Conservation (phyloP, 1,284 basidiomycete species). For the Uromyces viciae-fabae region DNA sequence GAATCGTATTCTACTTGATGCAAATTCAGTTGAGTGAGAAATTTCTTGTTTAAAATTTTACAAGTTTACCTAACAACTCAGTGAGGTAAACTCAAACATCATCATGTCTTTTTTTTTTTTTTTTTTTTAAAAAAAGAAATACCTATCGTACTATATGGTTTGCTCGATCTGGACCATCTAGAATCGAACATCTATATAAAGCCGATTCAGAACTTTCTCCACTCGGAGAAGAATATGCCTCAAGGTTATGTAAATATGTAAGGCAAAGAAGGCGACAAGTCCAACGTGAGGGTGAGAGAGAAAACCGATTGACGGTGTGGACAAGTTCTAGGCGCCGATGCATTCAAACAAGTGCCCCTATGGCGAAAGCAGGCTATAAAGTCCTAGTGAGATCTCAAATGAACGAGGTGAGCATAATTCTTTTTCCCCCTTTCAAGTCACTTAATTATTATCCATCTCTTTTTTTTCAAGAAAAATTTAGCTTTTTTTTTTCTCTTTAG, state of each 20-base stretch:
- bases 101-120: not conserved
- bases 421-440: too few species aligned
- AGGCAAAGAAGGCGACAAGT: constrained; percentile 52
- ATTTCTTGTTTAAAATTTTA: too few species aligned
- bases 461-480: not conserved
- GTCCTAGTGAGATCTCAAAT: constrained; percentile 41
- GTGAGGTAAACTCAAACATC: not conserved
- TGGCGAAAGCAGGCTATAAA: constrained; percentile 44
- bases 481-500: constrained; percentile 59
- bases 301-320: constrained; percentile 65
- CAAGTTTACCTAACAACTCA: too few species aligned
- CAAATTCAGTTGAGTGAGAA: constrained; percentile 45
- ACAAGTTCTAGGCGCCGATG: constrained; percentile 87
- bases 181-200: constrained; percentile 98
- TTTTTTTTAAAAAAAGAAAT: constrained; percentile 20
- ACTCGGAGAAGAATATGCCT: constrained; percentile 90
- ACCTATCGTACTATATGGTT: constrained; percentile 44
- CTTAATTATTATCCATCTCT: not conserved
- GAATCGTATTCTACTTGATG: constrained; percentile 69
- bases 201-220: constrained; percentile 95
- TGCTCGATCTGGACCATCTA: constrained; percentile 48
- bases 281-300: constrained; percentile 46
- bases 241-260: constrained; percentile 57
- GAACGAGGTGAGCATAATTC: constrained; percentile 38
- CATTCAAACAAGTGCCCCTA: constrained; percentile 74